phyloP scores from a whole-genome alignment of 805 yeast genomes.

The Wickerhamiella galacta region DNA sequence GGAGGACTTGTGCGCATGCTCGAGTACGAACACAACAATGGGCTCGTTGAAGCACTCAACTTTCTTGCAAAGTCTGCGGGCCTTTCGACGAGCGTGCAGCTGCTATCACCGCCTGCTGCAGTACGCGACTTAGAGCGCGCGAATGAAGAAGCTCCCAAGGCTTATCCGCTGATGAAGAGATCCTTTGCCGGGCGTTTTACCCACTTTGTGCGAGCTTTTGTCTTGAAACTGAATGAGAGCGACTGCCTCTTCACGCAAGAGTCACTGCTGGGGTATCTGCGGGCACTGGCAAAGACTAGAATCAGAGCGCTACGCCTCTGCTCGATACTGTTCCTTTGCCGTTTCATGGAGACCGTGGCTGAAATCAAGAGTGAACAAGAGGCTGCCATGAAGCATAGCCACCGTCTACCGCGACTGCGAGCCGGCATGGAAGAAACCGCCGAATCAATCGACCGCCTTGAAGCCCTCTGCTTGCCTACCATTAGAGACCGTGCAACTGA shows the following conservation, averaged over 20 bases:
- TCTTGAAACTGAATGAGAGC: slow-evolving; percentile 2
- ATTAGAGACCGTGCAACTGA: too few species aligned
- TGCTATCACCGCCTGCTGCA: slow-evolving; percentile 3
- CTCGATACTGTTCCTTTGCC: too few species aligned
- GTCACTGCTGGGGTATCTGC: background rate
- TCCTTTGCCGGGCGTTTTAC: slow-evolving; percentile 4
- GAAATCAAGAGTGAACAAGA: too few species aligned
- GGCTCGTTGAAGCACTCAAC: slow-evolving; percentile 10
- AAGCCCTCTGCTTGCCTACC: too few species aligned
- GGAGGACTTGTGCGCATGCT: slow-evolving; percentile 11
- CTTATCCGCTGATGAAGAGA: slow-evolving; percentile 6
- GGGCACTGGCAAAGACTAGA: slow-evolving; percentile 1
- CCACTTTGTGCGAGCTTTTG: slow-evolving; percentile 1
- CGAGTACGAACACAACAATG: slow-evolving; percentile 10
- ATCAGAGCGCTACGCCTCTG: slow-evolving; percentile 11
- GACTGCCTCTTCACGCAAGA: slow-evolving; percentile 1
- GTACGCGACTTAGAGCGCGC: slow-evolving; percentile 5
- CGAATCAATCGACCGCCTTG: too few species aligned
- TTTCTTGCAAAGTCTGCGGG: slow-evolving; percentile 10
- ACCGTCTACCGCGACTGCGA: too few species aligned
- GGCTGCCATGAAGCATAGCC: too few species aligned
- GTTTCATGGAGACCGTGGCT: too few species aligned
- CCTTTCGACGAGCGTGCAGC: slow-evolving; percentile 3
- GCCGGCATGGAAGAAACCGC: too few species aligned
- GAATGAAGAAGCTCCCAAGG: slow-evolving; percentile 3